Percentiles rank a stretch among this genome's conserved stretches.
Conservation (phyloP, 2,329 filamentous ascomycete genomes). For the Ceratocystis diversiconidia region DNA sequence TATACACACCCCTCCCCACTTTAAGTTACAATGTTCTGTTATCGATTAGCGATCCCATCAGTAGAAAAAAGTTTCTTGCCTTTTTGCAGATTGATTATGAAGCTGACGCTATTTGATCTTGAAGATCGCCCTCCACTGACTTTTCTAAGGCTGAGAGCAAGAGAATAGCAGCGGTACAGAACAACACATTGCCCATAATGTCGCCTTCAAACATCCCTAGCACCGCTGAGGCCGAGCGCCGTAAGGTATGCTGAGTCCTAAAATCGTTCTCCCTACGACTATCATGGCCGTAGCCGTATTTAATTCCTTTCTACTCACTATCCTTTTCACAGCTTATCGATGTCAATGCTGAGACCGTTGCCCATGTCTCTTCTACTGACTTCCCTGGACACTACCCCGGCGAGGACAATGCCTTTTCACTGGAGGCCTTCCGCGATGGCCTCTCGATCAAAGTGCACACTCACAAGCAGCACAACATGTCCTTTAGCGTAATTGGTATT, state of each 20-base stretch:
- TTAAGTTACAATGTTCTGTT: background rate
- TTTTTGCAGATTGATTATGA: background rate
- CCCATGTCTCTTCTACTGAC: constrained; percentile 76
- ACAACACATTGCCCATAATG: constrained; percentile 25
- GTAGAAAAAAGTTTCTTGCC: constrained; percentile 14
- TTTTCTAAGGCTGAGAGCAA: background rate
- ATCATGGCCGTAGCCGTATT: background rate
- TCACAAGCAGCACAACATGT: constrained; percentile 60
- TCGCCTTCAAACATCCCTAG: constrained; percentile 32
- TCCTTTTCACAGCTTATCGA: constrained; percentile 53
- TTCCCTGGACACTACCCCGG: constrained; percentile 83
- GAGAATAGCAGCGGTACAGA: background rate
- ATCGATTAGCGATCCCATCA: constrained; percentile 14
- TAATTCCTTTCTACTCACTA: background rate
- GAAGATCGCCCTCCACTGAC: background rate
- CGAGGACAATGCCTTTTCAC: constrained; percentile 70
- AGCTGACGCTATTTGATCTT: background rate
- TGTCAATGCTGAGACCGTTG: constrained; percentile 81
- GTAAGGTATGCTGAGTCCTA: constrained; percentile 35
- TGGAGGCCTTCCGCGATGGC: constrained; percentile 54
- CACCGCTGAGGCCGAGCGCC: constrained; percentile 43
- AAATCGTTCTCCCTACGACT: too few relatives aligned
- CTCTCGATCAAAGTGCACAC: constrained; percentile 73
- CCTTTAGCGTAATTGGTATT: constrained; percentile 82
- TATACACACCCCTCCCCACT: background rate